Base-by-base conservation (phyloP, 176 grass and related monocot genomes). In the Metroxylon sagu region DNA sequence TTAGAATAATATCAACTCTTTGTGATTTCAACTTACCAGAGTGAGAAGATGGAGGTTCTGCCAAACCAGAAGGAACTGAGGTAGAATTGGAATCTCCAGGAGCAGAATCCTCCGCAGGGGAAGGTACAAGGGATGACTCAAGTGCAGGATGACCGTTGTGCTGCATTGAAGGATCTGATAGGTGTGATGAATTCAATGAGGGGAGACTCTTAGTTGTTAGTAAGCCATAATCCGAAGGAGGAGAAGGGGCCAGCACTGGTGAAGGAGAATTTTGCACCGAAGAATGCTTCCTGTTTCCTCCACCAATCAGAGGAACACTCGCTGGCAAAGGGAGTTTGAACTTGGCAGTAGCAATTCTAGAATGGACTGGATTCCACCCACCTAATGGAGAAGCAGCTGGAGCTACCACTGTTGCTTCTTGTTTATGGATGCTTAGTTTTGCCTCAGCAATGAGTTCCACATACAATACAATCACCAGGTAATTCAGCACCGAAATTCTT, bases 11-110 rank as follows among this genome's bases (percentile, higher is more conserved):
- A 23, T 43, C 10, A 43, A 43, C 8, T 14, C 35, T 12, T 43
- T 14, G 35, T 43, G 35, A 57, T 29, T 26, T 56, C 31, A 76
- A 63, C 65, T 74, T 71, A 90, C 87, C 82, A 71, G 74, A 58
- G 61, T 77, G 79, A 60, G 82, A 79, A 67, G 87, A 76, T 74
- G 87, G 87, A 53, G 87, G 82, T 66, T 85, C 51, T 29, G 77
- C 66, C 26, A 85, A 79, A 28, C 76, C 87, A 74, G 72, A 74
- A 69, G 87, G 87, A 63, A 80, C 72, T 54, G 81, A 60, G 18
- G 74, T 89, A 49, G 82, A 75, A 75, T 85, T 85, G 7, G 53
- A 90, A 74, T 85, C 68, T 48, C 72, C 72, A 62, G 82, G 76
- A 3, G 66, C 65, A 64, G 73, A 79, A 71, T 82, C 1, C 1